Conservation (phyloP, 192 early-diverging fungal species). For the Entophlyctis helioformis region DNA sequence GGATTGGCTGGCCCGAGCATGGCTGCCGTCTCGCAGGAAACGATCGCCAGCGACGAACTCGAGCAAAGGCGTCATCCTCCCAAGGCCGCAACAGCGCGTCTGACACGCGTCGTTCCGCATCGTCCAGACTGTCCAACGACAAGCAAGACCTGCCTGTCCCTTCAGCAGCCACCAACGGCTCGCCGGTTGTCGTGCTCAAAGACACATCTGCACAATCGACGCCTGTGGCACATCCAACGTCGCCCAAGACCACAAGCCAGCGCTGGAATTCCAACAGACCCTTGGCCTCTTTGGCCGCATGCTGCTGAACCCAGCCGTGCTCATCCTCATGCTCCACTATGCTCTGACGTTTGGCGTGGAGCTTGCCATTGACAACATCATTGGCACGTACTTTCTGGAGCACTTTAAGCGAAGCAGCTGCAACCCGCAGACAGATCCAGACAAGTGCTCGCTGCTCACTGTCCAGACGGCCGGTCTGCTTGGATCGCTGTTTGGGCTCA, state of each 20-base stretch:
- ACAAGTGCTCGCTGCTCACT: constrained; percentile 6
- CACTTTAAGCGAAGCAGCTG: constrained; percentile 17
- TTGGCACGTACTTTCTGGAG: constrained; percentile 30
- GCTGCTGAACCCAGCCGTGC: constrained; percentile 20
- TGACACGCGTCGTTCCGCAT: too few relatives aligned
- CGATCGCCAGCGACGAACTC: background rate
- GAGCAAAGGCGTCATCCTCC: too few relatives aligned
- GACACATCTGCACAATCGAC: background rate
- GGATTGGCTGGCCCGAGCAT: background rate
- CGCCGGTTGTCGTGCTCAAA: too few relatives aligned
- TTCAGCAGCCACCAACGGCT: too few relatives aligned
- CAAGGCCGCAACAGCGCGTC: too few relatives aligned
- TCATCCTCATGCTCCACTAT: constrained; percentile 42
- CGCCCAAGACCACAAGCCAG: background rate
- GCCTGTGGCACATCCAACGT: background rate
- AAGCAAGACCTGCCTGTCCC: too few relatives aligned
- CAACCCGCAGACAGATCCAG: constrained; percentile 3
- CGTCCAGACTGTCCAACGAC: too few relatives aligned
- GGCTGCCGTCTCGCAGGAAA: background rate
- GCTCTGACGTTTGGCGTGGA: constrained; percentile 56
- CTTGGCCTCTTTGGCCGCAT: too few relatives aligned
- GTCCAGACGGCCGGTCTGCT: constrained; percentile 27
- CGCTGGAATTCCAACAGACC: background rate
- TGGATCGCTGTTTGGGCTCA: constrained; percentile 49
- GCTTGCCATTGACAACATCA: constrained; percentile 43